These are phyloP conservation scores for Phytophthora ohioensis DNA, from an alignment of 352 stramenopile species.

Conservation along the genomic window DNA sequence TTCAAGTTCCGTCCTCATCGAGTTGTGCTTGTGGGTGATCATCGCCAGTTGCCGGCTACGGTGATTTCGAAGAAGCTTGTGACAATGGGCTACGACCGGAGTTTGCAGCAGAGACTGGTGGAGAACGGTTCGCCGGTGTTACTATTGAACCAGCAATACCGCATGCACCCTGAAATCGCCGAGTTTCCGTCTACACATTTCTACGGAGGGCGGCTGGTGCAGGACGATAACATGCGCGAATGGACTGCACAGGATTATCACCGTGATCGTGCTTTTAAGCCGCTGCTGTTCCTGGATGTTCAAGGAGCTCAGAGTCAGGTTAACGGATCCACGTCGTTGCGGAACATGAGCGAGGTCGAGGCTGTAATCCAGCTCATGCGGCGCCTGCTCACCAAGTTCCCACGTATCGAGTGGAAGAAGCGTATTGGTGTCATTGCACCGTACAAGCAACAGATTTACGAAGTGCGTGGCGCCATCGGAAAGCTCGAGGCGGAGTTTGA, in stretches of 20 bases:
- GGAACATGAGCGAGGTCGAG: constrained; percentile 84
- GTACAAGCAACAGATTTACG: constrained; percentile 97
- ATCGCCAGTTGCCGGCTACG: constrained; percentile 97
- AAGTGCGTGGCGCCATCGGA: constrained; percentile 86
- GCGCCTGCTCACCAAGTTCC: constrained; percentile 86
- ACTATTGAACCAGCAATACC: constrained; percentile 97
- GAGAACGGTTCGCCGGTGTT: constrained; percentile 72
- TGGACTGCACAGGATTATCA: constrained; percentile 79
- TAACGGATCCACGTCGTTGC: constrained; percentile 74
- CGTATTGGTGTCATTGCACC: constrained; percentile 98
- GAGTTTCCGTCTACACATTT: constrained; percentile 95
- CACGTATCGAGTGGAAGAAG: constrained; percentile 72
- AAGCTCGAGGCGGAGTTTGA: constrained; percentile 61
- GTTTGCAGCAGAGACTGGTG: constrained; percentile 97
- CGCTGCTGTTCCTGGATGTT: constrained; percentile 79
- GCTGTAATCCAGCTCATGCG: constrained; percentile 91
- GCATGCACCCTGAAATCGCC: constrained; percentile 97
- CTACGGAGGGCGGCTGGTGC: constrained; percentile 94
- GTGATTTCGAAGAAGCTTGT: constrained; percentile 94
- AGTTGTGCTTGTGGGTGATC: constrained; percentile 93
- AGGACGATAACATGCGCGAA: constrained; percentile 80
- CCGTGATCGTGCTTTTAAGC: constrained; percentile 51
- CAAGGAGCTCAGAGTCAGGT: constrained; percentile 73
- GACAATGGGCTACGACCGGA: constrained; percentile 91
- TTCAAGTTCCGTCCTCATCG: constrained; percentile 91